phyloP scores from a whole-genome alignment of 2,329 filamentous ascomycete genomes.

The Tolypocladium ovalisporum region DNA sequence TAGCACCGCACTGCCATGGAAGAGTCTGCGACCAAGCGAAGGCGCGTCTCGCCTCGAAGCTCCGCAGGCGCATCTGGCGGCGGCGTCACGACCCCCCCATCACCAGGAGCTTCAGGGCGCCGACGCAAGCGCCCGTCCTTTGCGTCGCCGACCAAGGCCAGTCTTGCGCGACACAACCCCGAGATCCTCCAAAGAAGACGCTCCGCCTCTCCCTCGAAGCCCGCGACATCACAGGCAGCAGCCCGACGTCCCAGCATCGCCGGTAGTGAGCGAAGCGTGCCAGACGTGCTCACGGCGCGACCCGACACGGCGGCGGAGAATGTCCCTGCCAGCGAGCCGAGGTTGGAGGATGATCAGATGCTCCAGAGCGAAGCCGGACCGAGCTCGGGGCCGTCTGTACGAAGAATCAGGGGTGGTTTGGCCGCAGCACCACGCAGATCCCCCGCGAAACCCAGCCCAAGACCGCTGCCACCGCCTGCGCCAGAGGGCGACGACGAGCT shows the following conservation, averaged over 20 bases:
- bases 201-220: constrained; percentile 23
- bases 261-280: constrained; percentile 11
- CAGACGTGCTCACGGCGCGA: constrained; percentile 18
- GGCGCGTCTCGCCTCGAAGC: constrained; percentile 46
- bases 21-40: constrained; percentile 50
- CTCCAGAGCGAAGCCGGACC: constrained; percentile 5
- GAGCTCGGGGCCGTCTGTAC: constrained; percentile 7
- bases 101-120: constrained; percentile 7
- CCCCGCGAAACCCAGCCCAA: constrained; percentile 29
- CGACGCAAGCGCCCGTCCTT: constrained; percentile 41
- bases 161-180: constrained; percentile 49
- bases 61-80: constrained; percentile 22
- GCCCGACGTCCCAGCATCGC: constrained; percentile 2
- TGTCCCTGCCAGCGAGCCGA: constrained; percentile 11
- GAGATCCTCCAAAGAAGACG: constrained; percentile 39
- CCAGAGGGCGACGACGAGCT: constrained; percentile 16
- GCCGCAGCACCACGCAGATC: constrained; percentile 26
- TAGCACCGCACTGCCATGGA: constrained; percentile 26
- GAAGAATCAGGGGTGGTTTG: constrained; percentile 16
- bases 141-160: constrained; percentile 56
- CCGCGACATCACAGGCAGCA: background rate
- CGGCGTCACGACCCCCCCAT: constrained; percentile 9
- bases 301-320: constrained; percentile 14
- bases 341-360: constrained; percentile 8
- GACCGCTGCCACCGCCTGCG: constrained; percentile 34